phyloP scores from a whole-genome alignment of 768 basidiomycete species.

The Tephrocybe sp. region DNA sequence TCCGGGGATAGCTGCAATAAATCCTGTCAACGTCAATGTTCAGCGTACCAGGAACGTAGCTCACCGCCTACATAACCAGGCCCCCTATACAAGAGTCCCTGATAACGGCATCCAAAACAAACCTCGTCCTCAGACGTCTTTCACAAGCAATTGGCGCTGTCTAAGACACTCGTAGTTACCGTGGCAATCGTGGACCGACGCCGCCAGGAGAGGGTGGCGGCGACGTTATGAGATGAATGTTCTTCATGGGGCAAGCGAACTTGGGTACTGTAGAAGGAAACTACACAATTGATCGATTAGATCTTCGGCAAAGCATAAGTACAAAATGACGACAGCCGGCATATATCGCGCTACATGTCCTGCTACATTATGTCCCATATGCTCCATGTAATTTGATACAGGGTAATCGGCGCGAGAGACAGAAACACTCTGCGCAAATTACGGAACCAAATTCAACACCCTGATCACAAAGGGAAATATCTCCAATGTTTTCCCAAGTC shows the following conservation, averaged over 20 bases:
- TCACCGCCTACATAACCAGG: not conserved
- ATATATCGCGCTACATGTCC: not conserved
- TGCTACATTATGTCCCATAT: not conserved
- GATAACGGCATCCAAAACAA: constrained; percentile 11
- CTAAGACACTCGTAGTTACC: constrained; percentile 1
- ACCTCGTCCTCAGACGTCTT: constrained; percentile 7
- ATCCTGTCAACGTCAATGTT: not conserved
- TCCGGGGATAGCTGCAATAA: not conserved
- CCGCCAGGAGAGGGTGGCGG: not conserved
- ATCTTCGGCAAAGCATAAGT: not conserved
- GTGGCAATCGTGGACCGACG: not conserved
- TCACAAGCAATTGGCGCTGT: constrained; percentile 8
- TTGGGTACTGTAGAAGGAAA: not conserved
- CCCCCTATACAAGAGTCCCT: constrained; percentile 5
- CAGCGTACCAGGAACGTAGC: not conserved
- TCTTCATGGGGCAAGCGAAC: constrained; percentile 7
- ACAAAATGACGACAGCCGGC: not conserved
- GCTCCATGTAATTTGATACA: too few species aligned
- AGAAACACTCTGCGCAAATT: too few species aligned
- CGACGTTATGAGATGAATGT: constrained; percentile 8
- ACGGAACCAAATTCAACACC: too few species aligned
- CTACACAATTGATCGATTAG: not conserved
- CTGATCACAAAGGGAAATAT: too few species aligned
- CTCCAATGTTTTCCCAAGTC: not conserved
- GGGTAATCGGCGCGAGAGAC: too few species aligned